Conservation (phyloP, 805 yeast species). For the Priceomyces melissophilus region DNA sequence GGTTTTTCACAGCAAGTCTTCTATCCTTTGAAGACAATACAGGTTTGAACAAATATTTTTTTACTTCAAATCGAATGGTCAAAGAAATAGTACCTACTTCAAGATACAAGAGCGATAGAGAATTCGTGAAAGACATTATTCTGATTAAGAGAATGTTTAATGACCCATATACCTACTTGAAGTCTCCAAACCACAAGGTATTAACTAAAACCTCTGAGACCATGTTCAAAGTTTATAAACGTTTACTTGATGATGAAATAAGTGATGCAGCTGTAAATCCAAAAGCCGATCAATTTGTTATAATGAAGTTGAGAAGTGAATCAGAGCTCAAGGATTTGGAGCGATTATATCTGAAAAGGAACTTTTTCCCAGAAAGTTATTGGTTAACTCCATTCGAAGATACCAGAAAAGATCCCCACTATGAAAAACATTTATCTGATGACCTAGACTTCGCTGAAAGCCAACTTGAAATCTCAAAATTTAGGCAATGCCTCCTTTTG, state of each 20-base stretch:
- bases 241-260: slow-evolving; percentile 29
- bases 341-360: slow-evolving; percentile 15
- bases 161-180: slow-evolving; percentile 33
- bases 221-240: slow-evolving; percentile 23
- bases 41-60: slow-evolving; percentile 40
- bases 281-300: slow-evolving; percentile 14
- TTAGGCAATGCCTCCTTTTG: slow-evolving; percentile 23
- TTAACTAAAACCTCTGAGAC: slow-evolving; percentile 21
- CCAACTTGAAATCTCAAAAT: slow-evolving; percentile 23
- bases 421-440: slow-evolving; percentile 15
- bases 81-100: slow-evolving; percentile 20
- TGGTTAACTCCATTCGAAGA: slow-evolving; percentile 30
- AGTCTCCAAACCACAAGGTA: slow-evolving; percentile 15
- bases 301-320: slow-evolving; percentile 13
- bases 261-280: slow-evolving; percentile 14
- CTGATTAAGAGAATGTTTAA: slow-evolving; percentile 27
- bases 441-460: slow-evolving; percentile 24
- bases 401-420: slow-evolving; percentile 11
- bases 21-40: slow-evolving; percentile 42
- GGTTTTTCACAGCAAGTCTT: slow-evolving; percentile 29
- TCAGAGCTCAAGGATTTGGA: slow-evolving; percentile 13
- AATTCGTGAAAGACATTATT: slow-evolving; percentile 31
- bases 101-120: slow-evolving; percentile 18
- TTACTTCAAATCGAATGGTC: slow-evolving; percentile 23
- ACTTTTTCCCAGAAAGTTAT: slow-evolving; percentile 36